Conservation (phyloP, 23 red algal genomes). For the Agarophyton chilense region DNA sequence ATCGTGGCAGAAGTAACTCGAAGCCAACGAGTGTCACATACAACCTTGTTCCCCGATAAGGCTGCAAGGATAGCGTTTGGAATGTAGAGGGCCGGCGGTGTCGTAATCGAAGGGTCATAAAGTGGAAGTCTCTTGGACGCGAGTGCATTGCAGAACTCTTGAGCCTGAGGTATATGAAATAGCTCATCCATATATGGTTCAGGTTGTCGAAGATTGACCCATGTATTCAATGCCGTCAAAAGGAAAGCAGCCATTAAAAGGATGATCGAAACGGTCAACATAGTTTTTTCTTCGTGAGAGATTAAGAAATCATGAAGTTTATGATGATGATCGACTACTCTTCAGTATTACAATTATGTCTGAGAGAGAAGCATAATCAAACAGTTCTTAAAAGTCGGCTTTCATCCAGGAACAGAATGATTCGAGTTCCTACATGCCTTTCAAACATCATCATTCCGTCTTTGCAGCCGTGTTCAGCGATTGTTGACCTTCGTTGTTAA, state of each 20-base stretch:
- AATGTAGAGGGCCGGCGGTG: constrained; percentile 69
- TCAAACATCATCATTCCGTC: too few relatives aligned
- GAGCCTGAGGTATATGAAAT: constrained; percentile 77
- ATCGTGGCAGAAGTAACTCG: constrained; percentile 33
- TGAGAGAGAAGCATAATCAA: too few relatives aligned
- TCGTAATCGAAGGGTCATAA: constrained; percentile 66
- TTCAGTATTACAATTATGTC: too few relatives aligned
- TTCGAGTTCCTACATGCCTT: too few relatives aligned
- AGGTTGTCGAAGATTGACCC: constrained; percentile 64
- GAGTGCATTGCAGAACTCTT: constrained; percentile 44
- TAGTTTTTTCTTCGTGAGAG: background rate
- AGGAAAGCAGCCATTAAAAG: background rate
- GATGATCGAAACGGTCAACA: background rate
- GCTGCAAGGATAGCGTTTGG: constrained; percentile 32
- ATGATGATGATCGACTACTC: too few relatives aligned
- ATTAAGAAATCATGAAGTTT: background rate
- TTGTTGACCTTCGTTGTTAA: too few relatives aligned
- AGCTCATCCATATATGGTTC: constrained; percentile 88
- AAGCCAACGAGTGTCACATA: constrained; percentile 29
- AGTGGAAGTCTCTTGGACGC: background rate
- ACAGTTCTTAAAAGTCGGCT: too few relatives aligned
- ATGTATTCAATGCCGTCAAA: background rate
- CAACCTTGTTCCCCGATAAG: background rate
- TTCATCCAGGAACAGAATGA: too few relatives aligned
- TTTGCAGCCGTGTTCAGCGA: too few relatives aligned